These are phyloP conservation scores for Chaetomium olivaceum DNA, from an alignment of 2,329 filamentous ascomycete species.

Conservation along the genomic window DNA sequence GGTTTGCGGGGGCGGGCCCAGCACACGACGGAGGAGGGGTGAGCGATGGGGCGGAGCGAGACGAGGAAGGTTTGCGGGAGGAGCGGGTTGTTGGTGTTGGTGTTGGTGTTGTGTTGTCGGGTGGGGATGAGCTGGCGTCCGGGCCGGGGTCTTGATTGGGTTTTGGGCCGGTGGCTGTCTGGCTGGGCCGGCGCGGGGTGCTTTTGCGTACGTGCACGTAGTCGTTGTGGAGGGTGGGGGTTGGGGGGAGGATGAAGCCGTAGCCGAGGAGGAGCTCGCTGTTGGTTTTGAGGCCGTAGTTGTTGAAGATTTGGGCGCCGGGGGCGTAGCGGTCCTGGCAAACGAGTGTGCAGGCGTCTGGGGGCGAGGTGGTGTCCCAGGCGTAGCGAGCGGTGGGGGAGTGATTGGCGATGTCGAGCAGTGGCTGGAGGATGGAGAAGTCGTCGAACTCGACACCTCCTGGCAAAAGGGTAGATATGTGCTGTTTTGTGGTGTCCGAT, in stretches of 20 bases:
- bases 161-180: too few species aligned
- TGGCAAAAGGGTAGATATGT: slow-evolving; percentile 37
- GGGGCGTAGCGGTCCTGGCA: slow-evolving; percentile 47
- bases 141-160: too few species aligned
- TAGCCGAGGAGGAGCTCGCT: slow-evolving; percentile 67
- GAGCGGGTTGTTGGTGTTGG: too few species aligned
- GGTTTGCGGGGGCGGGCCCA: too few species aligned
- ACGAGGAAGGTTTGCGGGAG: slow-evolving; percentile 49
- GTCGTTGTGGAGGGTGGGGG: slow-evolving; percentile 56
- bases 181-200: slow-evolving; percentile 34
- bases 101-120: too few species aligned
- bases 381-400: slow-evolving; percentile 58
- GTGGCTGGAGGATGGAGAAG: slow-evolving; percentile 68
- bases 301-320: slow-evolving; percentile 65
- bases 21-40: slow-evolving; percentile 46
- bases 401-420: slow-evolving; percentile 74
- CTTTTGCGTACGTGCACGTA: slow-evolving; percentile 59
- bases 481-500: slow-evolving; percentile 37
- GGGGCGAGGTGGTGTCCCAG: slow-evolving; percentile 56
- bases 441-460: slow-evolving; percentile 52
- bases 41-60: slow-evolving; percentile 50
- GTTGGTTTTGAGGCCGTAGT: slow-evolving; percentile 74
- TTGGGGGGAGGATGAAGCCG: slow-evolving; percentile 58
- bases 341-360: slow-evolving; percentile 45
- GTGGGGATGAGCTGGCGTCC: too few species aligned